phyloP scores from a whole-genome alignment of 2,329 filamentous ascomycete genomes.

The Albophoma yamanashiensis region DNA sequence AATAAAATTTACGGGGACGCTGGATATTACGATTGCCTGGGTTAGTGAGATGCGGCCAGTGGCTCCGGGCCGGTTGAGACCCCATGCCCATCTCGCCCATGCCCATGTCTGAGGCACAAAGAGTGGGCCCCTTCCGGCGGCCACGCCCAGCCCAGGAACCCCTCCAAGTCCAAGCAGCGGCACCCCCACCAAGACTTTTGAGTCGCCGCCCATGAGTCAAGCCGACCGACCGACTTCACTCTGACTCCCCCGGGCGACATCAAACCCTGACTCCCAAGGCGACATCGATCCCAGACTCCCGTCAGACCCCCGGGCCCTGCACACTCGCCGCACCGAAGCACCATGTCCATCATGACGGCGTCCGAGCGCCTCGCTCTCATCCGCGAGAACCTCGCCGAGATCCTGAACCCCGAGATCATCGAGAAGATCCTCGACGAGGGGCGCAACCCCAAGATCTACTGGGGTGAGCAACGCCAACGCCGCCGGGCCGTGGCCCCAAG shows the following conservation, averaged over 20 bases:
- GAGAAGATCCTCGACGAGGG: slow-evolving; percentile 61
- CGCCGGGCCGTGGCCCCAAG: neutral
- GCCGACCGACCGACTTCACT: neutral
- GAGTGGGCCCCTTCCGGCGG: neutral
- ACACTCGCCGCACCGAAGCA: neutral
- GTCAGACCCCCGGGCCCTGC: neutral
- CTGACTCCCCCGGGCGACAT: neutral
- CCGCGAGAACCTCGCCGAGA: slow-evolving; percentile 68
- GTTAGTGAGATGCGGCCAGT: slow-evolving; percentile 4
- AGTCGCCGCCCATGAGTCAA: neutral
- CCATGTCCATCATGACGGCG: slow-evolving; percentile 17
- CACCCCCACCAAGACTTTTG: neutral
- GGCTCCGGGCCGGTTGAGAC: neutral
- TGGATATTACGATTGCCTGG: neutral
- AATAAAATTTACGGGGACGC: slow-evolving; percentile 16
- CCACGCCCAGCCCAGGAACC: neutral
- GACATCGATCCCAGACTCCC: neutral
- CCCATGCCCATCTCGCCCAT: too few relatives aligned
- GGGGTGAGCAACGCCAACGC: slow-evolving; percentile 40
- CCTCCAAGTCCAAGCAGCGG: neutral
- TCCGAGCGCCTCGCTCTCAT: slow-evolving; percentile 66
- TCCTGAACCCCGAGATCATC: slow-evolving; percentile 77
- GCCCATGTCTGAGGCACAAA: neutral
- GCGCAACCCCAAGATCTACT: slow-evolving; percentile 70
- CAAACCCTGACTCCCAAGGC: neutral